Base-by-base conservation (phyloP, 1,284 basidiomycete genomes). In the Pseudozyma sp. region DNA sequence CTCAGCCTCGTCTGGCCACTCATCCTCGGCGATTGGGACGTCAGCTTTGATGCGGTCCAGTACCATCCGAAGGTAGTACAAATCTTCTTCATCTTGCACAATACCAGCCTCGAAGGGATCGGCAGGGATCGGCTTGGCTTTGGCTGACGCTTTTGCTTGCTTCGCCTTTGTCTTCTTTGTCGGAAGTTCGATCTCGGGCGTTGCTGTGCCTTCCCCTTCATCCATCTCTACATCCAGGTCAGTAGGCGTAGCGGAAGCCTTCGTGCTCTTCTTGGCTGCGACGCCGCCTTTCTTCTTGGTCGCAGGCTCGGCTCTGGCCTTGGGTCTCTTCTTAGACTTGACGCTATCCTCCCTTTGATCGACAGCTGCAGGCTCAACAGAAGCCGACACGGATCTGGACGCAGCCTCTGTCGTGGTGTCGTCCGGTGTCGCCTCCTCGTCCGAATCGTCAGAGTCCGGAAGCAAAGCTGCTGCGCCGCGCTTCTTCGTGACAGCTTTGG, bases 11-110 rank as follows among this genome's bases (percentile, higher is more conserved):
- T 76, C 65, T 1, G 62, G 68, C 35, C 70, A 51, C 14, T 52
- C 56, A 1, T 60, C 57, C 25, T 67, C 58, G 6, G 49, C 57
- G 21, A 40, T 68, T 52, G 49, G 67, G 67, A 80, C 55, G 14
- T 83, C 86, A 5, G 44, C 53, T 47, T 59, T 68, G 6, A 85
- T 69, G 19, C 86, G 86, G 58, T 87, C 86, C 11, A 90, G 83
- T 0, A 89, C 91, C 52, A 95, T 88, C 69, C 90, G 91, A 54
- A 92, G 88, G 86, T 91, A 96, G 86, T 92, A 97, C 35, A 93
- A 85, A 81, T 99, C 96, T 85, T 99, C 96, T 75, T 95, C 95
- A 84, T 97, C 94, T 43, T 91, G 89, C 60, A 92, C 92, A 8
- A 95, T 79, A 9, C 87, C 87, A 3, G 82, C 77, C 13, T 87